These are phyloP conservation scores for Wickerhamiella musiphila DNA, from an alignment of 805 yeast genomes.

Conservation along the genomic window DNA sequence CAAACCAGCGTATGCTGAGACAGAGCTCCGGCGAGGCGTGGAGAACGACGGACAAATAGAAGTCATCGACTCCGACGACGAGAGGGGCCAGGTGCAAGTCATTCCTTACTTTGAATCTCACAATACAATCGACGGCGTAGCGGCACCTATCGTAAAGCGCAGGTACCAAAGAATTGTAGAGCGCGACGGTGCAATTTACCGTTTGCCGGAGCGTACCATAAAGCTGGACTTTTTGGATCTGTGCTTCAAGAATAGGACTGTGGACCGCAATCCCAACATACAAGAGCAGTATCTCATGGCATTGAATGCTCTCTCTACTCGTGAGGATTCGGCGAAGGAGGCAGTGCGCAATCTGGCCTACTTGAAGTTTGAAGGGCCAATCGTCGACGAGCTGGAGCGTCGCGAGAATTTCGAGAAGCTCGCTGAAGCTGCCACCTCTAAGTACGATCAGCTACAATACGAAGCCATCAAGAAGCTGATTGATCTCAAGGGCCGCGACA, in stretches of 20 bases:
- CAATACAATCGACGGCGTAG: constrained; percentile 23
- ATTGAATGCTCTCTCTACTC: constrained; percentile 19
- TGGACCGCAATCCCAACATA: too few relatives aligned
- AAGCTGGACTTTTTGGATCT: constrained; percentile 50
- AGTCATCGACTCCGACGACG: constrained; percentile 28
- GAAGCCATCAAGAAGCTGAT: constrained; percentile 45
- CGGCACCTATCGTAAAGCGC: constrained; percentile 20
- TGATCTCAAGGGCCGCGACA: constrained; percentile 51
- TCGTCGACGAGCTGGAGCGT: constrained; percentile 20
- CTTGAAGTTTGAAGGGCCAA: constrained; percentile 20
- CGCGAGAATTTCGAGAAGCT: constrained; percentile 14
- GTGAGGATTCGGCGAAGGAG: constrained; percentile 16
- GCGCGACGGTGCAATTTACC: constrained; percentile 33
- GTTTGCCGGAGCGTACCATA: constrained; percentile 51
- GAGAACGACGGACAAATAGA: constrained; percentile 43
- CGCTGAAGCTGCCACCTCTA: constrained; percentile 19
- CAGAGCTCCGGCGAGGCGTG: constrained; percentile 34
- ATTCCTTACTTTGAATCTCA: constrained; percentile 24
- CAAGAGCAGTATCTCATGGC: constrained; percentile 23
- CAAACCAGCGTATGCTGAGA: constrained; percentile 38
- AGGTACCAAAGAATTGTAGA: constrained; percentile 15
- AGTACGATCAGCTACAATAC: constrained; percentile 26
- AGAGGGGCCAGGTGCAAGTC: constrained; percentile 16
- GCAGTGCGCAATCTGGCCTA: constrained; percentile 23
- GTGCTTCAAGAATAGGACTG: constrained; percentile 28